Base-by-base conservation (phyloP, 2,329 filamentous ascomycete species). In the Fusarium sp. region DNA sequence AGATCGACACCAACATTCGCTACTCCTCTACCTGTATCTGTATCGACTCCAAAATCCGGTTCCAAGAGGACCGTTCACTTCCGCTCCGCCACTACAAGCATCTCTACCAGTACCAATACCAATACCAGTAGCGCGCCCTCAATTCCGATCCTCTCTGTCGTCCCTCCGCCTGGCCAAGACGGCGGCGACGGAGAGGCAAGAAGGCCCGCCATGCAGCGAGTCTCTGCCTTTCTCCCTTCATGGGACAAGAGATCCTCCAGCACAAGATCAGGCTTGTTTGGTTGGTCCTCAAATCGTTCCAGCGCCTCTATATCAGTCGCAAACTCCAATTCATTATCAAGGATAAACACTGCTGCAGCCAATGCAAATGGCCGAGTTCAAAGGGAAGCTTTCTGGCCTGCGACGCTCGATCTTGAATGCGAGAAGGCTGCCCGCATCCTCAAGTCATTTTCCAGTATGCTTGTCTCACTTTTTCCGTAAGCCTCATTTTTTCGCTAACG, bases 401-500 rank as follows among this genome's bases (percentile, higher is more conserved):
- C 92, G 32, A 92, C 90, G 2, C 84, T 97, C 54, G 94, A 97
- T 78, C 91, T 92, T 72, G 94, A 98, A 84, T 92, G 92, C 80
- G 93, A 97, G 81, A 97, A 97, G 82, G 93, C 94, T 48, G 93
- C 94, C 63, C 87, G 93, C 59, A 97, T 97, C 66, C 81, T 98
- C 54, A 92, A 93, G 78, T 95, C 92, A 32, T 98, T 98, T 81
- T 97, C 93, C 84, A 93, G 91, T 93, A 85, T 57, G 78, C 58
- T 53, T 40, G 42, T 51, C 43, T 54, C 37, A 46, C 42, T 41
- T 37, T 16, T 6, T 6, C 11, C 18, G n/a, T 34, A 51, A 55
- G 40, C 58, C 50, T 55, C 54, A 13, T 55, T 56, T 67, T 67
- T 68, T 64, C 74, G 59, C 71, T 71, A 59, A 63, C 46, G 21